Conservation (phyloP, 192 early-diverging fungal species). For the Umbelopsis isabellina region DNA sequence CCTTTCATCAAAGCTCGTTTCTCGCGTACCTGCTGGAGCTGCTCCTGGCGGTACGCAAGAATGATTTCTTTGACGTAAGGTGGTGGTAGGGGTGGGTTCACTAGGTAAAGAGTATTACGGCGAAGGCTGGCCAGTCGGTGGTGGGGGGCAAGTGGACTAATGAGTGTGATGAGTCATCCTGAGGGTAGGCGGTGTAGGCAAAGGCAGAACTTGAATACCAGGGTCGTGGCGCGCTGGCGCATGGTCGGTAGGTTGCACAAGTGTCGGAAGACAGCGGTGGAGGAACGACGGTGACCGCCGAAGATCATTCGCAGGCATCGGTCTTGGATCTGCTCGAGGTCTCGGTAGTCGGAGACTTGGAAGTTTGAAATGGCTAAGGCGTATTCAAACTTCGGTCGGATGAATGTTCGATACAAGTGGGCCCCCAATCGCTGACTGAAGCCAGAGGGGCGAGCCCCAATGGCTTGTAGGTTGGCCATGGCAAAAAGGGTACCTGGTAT, state of each 20-base stretch:
- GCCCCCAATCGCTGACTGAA: neutral
- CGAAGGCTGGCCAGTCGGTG: too few relatives aligned
- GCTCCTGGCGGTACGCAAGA: too few relatives aligned
- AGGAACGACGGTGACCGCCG: neutral
- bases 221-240: neutral
- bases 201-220: neutral
- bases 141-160: neutral
- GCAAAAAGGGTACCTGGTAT: neutral
- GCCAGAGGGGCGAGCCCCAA: neutral
- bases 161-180: too few relatives aligned
- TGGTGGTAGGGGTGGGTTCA: too few relatives aligned
- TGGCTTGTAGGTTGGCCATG: neutral
- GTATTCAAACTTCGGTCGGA: slow-evolving; percentile 4
- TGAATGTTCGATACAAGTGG: neutral
- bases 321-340: slow-evolving; percentile 5
- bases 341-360: neutral
- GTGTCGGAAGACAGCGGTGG: neutral
- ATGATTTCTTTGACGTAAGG: too few relatives aligned
- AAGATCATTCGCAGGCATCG: slow-evolving; percentile 7
- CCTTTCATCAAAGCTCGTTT: too few relatives aligned
- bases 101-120: too few relatives aligned
- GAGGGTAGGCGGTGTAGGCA: neutral
- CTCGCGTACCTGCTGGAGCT: too few relatives aligned
- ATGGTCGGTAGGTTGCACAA: too few relatives aligned
- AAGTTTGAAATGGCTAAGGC: neutral